phyloP scores from a whole-genome alignment of 257 asterid species.

The Capsicum rhomboideum region DNA sequence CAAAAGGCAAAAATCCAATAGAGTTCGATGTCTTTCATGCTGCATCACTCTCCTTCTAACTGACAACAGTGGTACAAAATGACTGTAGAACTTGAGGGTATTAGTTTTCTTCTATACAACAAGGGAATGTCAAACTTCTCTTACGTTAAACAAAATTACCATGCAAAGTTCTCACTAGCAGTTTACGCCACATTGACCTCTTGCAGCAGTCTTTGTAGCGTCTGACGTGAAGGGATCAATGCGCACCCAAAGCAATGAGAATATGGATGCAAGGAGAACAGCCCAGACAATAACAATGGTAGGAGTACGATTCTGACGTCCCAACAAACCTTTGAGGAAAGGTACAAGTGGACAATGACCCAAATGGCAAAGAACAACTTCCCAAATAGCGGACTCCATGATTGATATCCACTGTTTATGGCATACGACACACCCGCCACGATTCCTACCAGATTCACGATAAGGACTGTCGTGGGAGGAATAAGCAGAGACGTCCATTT shows the following conservation, averaged over 20 bases:
- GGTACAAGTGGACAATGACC: constrained; percentile 93
- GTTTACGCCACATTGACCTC: constrained; percentile 72
- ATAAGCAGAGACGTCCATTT: constrained; percentile 85
- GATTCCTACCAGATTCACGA: constrained; percentile 68
- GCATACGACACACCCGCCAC: constrained; percentile 91
- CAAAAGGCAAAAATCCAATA: constrained; percentile 1
- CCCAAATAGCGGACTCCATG: constrained; percentile 88
- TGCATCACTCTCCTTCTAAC: constrained; percentile 1
- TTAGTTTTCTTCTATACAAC: constrained; percentile 7
- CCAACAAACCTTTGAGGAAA: constrained; percentile 80
- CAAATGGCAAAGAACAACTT: constrained; percentile 74
- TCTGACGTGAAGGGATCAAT: constrained; percentile 75
- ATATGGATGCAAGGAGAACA: constrained; percentile 81
- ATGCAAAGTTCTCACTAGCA: constrained; percentile 25
- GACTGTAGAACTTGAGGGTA: neutral
- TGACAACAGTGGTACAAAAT: neutral
- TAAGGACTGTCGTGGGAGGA: constrained; percentile 84
- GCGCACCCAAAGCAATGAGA: constrained; percentile 88
- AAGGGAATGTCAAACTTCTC: neutral
- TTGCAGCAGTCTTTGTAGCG: constrained; percentile 33
- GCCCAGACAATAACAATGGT: constrained; percentile 95
- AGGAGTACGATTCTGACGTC: constrained; percentile 85
- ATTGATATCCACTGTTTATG: constrained; percentile 80
- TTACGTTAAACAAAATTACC: neutral
- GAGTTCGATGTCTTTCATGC: neutral